These are phyloP conservation scores for Davidsoniella australis DNA, from an alignment of 2,329 filamentous ascomycete species.

Conservation along the genomic window DNA sequence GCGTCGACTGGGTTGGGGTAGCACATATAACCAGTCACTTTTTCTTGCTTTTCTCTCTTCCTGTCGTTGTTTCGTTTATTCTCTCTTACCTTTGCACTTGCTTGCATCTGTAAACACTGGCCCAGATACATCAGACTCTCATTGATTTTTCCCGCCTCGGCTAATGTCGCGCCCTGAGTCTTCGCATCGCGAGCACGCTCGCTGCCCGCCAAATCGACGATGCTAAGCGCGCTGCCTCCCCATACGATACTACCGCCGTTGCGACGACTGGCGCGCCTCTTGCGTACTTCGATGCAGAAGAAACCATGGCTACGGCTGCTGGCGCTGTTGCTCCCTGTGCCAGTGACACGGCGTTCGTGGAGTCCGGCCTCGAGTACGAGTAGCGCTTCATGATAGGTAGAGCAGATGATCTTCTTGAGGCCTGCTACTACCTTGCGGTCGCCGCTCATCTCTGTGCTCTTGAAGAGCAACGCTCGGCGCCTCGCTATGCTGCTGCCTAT, in stretches of 20 bases:
- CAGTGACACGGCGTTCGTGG: conserved; percentile 70
- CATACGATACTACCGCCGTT: conserved; percentile 33
- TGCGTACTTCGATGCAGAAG: conserved; percentile 90
- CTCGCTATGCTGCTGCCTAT: conserved; percentile 19
- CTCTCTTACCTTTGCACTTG: conserved; percentile 54
- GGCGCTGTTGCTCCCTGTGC: conserved; percentile 82
- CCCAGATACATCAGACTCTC: conserved; percentile 96
- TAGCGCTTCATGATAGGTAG: conserved; percentile 64
- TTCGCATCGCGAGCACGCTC: conserved; percentile 87
- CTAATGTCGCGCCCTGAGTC: conserved; percentile 79
- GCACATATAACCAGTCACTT: too few relatives aligned
- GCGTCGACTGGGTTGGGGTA: too few relatives aligned
- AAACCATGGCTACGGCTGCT: conserved; percentile 90
- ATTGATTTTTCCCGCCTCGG: conserved; percentile 95
- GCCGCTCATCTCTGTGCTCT: conserved; percentile 69
- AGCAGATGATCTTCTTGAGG: conserved; percentile 76
- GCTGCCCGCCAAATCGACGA: conserved; percentile 85
- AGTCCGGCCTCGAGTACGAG: conserved; percentile 81
- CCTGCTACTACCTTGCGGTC: conserved; percentile 93
- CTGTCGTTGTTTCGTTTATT: conserved; percentile 3
- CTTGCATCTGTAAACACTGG: conserved; percentile 91
- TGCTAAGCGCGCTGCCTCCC: conserved; percentile 63
- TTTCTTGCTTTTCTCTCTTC: neutral
- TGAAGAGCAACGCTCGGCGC: conserved; percentile 77
- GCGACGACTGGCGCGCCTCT: conserved; percentile 31